phyloP scores from a whole-genome alignment of 768 basidiomycete species.

The Lactarius deliciosus region DNA sequence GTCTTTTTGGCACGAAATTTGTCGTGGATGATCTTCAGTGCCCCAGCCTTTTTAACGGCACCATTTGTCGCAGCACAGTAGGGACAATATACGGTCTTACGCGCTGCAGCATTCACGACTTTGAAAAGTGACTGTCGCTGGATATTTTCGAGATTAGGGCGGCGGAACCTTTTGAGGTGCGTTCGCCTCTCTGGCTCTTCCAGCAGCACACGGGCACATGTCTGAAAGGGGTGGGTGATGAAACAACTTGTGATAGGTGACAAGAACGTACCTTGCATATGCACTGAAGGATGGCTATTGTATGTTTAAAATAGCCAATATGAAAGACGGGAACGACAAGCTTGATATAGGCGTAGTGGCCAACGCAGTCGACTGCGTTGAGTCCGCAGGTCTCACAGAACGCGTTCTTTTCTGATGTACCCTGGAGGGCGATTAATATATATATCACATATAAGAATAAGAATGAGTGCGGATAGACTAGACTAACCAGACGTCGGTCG shows the following conservation, averaged over 20 bases:
- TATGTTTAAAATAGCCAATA: constrained; percentile 97
- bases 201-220: constrained; percentile 88
- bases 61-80: constrained; percentile 94
- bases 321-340: constrained; percentile 96
- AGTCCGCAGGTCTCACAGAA: constrained; percentile 96
- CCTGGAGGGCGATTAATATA: constrained; percentile 46
- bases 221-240: constrained; percentile 43
- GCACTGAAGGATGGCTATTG: constrained; percentile 87
- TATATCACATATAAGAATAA: background rate
- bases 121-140: constrained; percentile 82
- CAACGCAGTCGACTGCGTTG: constrained; percentile 90
- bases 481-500: constrained; percentile 81
- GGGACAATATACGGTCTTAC: constrained; percentile 89
- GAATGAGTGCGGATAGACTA: background rate
- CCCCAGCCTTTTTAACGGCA: constrained; percentile 92
- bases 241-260: background rate
- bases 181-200: constrained; percentile 82
- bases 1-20: constrained; percentile 95
- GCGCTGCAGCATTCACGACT: constrained; percentile 79
- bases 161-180: constrained; percentile 88
- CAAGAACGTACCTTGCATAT: constrained; percentile 84
- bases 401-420: constrained; percentile 89
- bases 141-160: constrained; percentile 88
- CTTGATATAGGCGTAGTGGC: constrained; percentile 99
- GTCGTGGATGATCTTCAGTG: constrained; percentile 96